These are phyloP conservation scores for Corymbia citriodora DNA, from an alignment of 441 rosid species.

Conservation along the genomic window DNA sequence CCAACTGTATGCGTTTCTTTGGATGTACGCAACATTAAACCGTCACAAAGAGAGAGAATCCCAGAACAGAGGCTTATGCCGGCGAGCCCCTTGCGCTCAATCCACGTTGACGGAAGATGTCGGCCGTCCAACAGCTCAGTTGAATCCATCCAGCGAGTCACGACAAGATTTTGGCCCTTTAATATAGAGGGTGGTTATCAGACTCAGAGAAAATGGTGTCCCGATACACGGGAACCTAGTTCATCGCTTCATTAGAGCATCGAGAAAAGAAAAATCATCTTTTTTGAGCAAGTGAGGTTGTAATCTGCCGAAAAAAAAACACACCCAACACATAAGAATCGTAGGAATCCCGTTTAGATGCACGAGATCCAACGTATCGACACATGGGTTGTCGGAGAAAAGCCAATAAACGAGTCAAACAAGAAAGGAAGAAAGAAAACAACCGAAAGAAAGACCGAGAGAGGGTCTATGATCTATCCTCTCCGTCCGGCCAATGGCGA, in stretches of 20 bases:
- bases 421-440: neutral
- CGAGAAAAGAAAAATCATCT: neutral
- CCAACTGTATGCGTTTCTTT: neutral
- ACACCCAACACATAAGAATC: neutral
- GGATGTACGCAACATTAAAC: neutral
- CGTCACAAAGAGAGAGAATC: neutral
- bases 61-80: neutral
- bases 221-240: no score
- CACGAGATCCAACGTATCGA: neutral
- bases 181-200: neutral
- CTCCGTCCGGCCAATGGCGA: neutral
- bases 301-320: neutral
- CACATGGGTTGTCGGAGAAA: neutral
- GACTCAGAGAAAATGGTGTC: neutral
- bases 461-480: neutral
- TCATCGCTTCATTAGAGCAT: neutral
- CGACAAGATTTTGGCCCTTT: neutral
- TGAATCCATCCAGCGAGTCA: neutral
- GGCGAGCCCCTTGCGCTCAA: neutral
- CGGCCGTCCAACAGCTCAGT: neutral
- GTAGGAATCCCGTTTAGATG: neutral
- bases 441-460: neutral
- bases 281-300: neutral
- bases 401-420: neutral
- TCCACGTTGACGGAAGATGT: neutral